Percentiles rank a stretch among this genome's conserved stretches.
These are phyloP conservation scores for Populus alba DNA, from an alignment of 345 rosid genomes.

Conservation along the genomic window DNA sequence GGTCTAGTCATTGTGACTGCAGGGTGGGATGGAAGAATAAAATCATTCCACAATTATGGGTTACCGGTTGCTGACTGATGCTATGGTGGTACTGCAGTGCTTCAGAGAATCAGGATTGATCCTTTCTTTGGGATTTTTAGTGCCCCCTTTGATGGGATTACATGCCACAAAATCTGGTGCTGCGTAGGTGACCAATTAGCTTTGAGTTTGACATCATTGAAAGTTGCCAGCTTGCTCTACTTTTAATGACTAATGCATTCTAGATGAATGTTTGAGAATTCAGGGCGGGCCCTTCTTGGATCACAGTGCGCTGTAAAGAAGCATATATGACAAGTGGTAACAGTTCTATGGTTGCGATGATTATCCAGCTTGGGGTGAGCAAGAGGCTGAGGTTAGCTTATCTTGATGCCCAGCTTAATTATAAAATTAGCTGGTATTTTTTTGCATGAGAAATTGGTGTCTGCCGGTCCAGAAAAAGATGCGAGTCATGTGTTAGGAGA, in stretches of 20 bases:
- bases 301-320: constrained; percentile 2
- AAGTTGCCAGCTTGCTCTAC: constrained; percentile 1
- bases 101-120: constrained; percentile 14
- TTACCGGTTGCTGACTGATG: constrained; percentile 63
- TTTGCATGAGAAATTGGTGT: constrained; percentile 20
- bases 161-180: constrained; percentile 6
- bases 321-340: constrained; percentile 15
- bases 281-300: constrained; percentile 23
- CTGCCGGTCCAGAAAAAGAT: constrained; percentile 29
- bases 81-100: constrained; percentile 6
- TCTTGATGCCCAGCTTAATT: constrained; percentile 18
- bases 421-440: constrained; percentile 16
- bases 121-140: background rate
- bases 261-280: constrained; percentile 15
- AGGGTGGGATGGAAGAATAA: constrained; percentile 89
- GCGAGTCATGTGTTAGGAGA: constrained; percentile 25
- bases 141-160: constrained; percentile 1
- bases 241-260: constrained; percentile 9
- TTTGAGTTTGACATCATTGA: constrained; percentile 7
- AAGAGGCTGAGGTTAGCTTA: constrained; percentile 32
- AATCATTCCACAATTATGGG: constrained; percentile 88
- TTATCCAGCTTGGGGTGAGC: constrained; percentile 24
- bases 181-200: constrained; percentile 1
- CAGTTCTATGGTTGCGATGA: constrained; percentile 10
- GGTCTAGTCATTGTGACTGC: constrained; percentile 90